phyloP scores from a whole-genome alignment of 2,329 filamentous ascomycete species.

The Tolypocladium album region DNA sequence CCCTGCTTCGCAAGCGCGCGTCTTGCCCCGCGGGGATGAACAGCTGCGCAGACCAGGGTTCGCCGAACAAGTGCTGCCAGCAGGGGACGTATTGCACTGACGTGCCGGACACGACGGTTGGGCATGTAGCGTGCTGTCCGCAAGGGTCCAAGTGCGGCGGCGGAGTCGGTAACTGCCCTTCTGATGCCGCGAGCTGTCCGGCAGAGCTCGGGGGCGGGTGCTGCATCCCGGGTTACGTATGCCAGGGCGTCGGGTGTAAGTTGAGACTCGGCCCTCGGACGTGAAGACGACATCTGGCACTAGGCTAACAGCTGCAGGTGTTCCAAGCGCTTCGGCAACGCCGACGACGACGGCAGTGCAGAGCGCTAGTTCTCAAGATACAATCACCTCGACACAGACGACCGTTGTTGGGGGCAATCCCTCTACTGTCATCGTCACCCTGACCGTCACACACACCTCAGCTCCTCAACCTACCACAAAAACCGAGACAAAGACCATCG shows the following conservation, averaged over 20 bases:
- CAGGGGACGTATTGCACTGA: conserved; percentile 54
- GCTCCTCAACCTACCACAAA: conserved; percentile 24
- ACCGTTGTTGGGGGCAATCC: conserved; percentile 23
- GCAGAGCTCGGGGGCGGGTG: conserved; percentile 60
- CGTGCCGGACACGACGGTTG: conserved; percentile 51
- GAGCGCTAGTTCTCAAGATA: conserved; percentile 12
- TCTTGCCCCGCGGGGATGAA: conserved; percentile 60
- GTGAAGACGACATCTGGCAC: neutral
- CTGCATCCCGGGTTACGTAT: conserved; percentile 62
- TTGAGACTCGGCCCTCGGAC: conserved; percentile 8
- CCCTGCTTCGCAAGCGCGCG: conserved; percentile 42
- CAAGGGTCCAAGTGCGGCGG: conserved; percentile 52
- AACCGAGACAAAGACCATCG: conserved; percentile 21
- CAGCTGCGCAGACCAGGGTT: conserved; percentile 52
- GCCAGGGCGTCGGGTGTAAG: conserved; percentile 60
- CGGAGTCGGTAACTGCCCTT: conserved; percentile 48
- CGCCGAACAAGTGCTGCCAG: conserved; percentile 63
- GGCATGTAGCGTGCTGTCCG: conserved; percentile 67
- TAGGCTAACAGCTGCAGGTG: conserved; percentile 13
- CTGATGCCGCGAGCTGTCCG: conserved; percentile 54
- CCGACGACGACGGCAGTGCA: conserved; percentile 7
- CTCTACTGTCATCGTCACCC: conserved; percentile 29
- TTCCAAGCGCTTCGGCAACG: conserved; percentile 21
- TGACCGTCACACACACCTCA: conserved; percentile 26
- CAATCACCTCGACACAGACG: conserved; percentile 28